Percentiles rank a stretch among this genome's conserved stretches.
Evolutionary conservation across 495 filamentous ascomycete species (phyloP).

Genomic region (Penicillium turbatum): DNA sequence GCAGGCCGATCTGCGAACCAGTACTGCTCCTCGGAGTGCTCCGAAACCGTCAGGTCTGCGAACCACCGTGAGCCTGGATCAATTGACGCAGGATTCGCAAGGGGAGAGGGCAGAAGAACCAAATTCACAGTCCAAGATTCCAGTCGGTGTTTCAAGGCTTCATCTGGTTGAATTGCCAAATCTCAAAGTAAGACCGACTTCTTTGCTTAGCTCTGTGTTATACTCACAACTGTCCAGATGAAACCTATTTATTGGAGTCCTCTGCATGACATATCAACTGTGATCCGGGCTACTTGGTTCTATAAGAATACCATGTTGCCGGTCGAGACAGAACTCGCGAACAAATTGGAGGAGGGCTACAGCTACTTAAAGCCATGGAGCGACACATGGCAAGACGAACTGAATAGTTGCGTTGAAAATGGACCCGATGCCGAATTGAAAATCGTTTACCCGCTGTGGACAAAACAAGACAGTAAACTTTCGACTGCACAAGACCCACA

Average conservation of each 20-base stretch:
- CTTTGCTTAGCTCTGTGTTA: background rate
- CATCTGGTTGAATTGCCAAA: conserved; percentile 55
- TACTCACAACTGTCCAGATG: conserved; percentile 52
- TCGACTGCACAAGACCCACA: conserved; percentile 20
- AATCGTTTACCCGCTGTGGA: conserved; percentile 77
- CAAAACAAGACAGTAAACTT: conserved; percentile 39
- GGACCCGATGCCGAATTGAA: conserved; percentile 89
- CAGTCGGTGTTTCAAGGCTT: conserved; percentile 73
- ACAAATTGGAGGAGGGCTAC: conserved; percentile 87
- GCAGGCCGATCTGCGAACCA: conserved; percentile 21
- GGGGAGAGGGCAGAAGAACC: conserved; percentile 10
- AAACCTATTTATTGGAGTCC: conserved; percentile 98
- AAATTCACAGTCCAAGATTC: conserved; percentile 40
- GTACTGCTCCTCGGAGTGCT: conserved; percentile 8
- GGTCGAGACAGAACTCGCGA: conserved; percentile 82
- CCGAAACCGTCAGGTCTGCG: conserved; percentile 34
- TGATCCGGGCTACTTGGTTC: conserved; percentile 92
- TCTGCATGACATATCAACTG: conserved; percentile 80
- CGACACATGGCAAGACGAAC: conserved; percentile 88
- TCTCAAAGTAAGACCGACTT: conserved; percentile 35
- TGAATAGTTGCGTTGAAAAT: conserved; percentile 86
- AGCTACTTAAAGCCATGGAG: conserved; percentile 83
- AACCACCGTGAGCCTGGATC: conserved; percentile 25
- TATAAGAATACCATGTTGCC: conserved; percentile 92
- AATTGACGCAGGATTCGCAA: conserved; percentile 16